A percentile compares a stretch with the other conserved stretches of the same genome.
Conservation (phyloP, 129 eudicot genomes). For the Mikania micrantha region DNA sequence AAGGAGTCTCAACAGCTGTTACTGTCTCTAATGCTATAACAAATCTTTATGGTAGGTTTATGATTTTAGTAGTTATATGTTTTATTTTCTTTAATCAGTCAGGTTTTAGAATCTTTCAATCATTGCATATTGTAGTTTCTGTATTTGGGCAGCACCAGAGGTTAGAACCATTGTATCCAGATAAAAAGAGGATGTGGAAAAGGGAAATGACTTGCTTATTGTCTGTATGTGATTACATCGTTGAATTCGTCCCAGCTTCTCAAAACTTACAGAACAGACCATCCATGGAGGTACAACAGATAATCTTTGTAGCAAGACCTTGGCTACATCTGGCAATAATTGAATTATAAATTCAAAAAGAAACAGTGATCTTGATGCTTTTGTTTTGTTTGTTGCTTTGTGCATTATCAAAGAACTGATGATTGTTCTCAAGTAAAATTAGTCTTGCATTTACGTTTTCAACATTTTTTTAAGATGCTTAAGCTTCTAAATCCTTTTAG, state of each 20-base stretch:
- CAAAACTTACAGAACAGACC: constrained; percentile 60
- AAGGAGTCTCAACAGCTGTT: constrained; percentile 86
- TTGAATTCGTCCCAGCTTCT: constrained; percentile 55
- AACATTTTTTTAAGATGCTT: too few relatives aligned
- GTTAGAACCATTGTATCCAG: constrained; percentile 72
- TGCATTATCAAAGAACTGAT: too few relatives aligned
- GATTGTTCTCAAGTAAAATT: too few relatives aligned
- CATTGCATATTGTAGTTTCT: constrained; percentile 45
- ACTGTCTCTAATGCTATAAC: constrained; percentile 81
- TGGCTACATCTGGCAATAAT: too few relatives aligned
- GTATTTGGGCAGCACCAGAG: constrained; percentile 75
- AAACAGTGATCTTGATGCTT: too few relatives aligned
- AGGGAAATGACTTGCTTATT: constrained; percentile 87
- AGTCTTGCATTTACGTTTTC: too few relatives aligned
- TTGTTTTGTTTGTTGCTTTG: too few relatives aligned
- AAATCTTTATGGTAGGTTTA: constrained; percentile 64
- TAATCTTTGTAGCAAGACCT: too few relatives aligned
- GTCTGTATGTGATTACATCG: constrained; percentile 82
- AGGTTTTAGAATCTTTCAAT: neutral
- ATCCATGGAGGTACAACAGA: constrained; percentile 60
- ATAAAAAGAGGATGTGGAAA: constrained; percentile 80
- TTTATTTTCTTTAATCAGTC: neutral
- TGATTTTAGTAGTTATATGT: too few relatives aligned
- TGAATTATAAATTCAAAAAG: too few relatives aligned
- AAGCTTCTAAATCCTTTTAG: too few relatives aligned